Evolutionary conservation across 805 yeast genomes (phyloP).

Genomic region (Crinitomyces ghanaensis): DNA sequence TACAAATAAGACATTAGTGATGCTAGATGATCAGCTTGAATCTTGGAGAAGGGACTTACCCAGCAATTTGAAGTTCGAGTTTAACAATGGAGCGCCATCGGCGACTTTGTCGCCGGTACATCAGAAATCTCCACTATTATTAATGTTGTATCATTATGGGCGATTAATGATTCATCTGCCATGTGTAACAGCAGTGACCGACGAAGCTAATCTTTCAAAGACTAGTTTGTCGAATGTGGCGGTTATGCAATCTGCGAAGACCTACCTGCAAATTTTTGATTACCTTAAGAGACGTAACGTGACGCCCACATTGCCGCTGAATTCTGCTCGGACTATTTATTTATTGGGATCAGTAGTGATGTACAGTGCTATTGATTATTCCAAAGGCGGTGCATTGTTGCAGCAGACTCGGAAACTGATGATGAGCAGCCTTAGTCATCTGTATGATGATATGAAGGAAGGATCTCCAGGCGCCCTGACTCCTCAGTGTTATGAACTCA

Average conservation of each 20-base stretch:
- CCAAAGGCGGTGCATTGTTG: conserved; percentile 70
- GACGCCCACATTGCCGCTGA: conserved; percentile 21
- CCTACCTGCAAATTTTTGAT: conserved; percentile 19
- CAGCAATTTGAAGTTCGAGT: conserved; percentile 44
- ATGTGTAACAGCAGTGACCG: conserved; percentile 19
- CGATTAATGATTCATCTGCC: conserved; percentile 56
- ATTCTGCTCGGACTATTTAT: conserved; percentile 17
- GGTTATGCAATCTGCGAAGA: conserved; percentile 24
- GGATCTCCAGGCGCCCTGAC: conserved; percentile 16
- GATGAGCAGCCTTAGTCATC: conserved; percentile 16
- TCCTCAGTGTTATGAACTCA: conserved; percentile 11
- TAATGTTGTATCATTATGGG: conserved; percentile 50
- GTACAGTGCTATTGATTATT: conserved; percentile 64
- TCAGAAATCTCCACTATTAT: conserved; percentile 32
- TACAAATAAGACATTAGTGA: conserved; percentile 17
- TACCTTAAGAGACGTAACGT: conserved; percentile 19
- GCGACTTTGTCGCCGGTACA: conserved; percentile 18
- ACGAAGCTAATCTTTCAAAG: conserved; percentile 6
- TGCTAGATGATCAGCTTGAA: conserved; percentile 57
- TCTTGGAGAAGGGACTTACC: conserved; percentile 71
- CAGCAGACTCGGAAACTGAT: conserved; percentile 55
- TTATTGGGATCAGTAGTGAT: conserved; percentile 20
- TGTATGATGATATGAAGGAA: conserved; percentile 14
- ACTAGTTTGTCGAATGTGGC: conserved; percentile 23
- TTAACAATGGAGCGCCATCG: conserved; percentile 25